Evolutionary conservation across 192 early-diverging fungal species (phyloP).

Genomic region (Backusella sp.): DNA sequence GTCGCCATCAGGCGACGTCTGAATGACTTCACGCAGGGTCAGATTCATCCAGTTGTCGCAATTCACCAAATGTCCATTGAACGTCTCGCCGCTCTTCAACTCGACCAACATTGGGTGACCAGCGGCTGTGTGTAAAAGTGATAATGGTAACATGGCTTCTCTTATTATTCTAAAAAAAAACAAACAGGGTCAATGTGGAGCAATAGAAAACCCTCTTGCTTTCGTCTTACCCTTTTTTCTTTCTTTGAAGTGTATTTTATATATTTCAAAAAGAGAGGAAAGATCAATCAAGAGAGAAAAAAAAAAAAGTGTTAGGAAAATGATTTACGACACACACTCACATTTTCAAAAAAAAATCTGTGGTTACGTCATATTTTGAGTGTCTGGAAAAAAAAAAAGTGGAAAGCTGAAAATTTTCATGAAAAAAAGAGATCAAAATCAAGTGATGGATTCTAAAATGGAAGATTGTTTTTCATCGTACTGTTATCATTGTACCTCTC

Average conservation of each 20-base stretch:
- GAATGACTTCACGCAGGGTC: constrained; percentile 90
- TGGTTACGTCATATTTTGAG: neutral
- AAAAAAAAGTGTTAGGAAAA: neutral
- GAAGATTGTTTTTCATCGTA: neutral
- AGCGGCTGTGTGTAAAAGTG: constrained; percentile 85
- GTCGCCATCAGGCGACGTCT: constrained; percentile 91
- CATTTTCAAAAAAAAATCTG: neutral
- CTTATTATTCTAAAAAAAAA: too few relatives aligned
- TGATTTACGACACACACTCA: neutral
- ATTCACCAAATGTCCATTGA: constrained; percentile 95
- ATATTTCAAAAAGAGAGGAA: neutral
- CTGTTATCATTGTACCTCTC: too few relatives aligned
- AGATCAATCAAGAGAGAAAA: neutral
- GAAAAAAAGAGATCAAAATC: neutral
- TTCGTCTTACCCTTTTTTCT: too few relatives aligned
- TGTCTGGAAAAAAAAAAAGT: neutral
- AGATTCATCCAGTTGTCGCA: constrained; percentile 99
- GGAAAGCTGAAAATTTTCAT: neutral
- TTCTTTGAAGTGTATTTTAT: neutral
- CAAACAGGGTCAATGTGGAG: too few relatives aligned
- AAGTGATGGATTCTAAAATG: neutral
- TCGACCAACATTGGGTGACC: constrained; percentile 94
- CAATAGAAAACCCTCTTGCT: too few relatives aligned
- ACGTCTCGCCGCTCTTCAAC: constrained; percentile 96
- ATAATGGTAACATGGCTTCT: constrained; percentile 73